Evolutionary conservation across 2,329 filamentous ascomycete species (phyloP).

Genomic region (Aspergillus sp.): DNA sequence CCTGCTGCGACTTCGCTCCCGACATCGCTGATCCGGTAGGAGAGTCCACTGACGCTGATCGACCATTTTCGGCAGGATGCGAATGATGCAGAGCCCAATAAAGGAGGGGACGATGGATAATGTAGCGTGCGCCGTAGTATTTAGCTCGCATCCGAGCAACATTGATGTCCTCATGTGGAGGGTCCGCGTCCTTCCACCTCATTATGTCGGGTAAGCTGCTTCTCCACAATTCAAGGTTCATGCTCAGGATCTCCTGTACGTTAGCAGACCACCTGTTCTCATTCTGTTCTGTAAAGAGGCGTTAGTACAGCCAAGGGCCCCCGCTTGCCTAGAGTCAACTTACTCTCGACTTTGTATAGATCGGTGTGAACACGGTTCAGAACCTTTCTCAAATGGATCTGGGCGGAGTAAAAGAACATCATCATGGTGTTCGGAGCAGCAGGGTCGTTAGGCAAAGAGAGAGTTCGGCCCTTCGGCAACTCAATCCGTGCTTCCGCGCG

Average conservation of each 20-base stretch:
- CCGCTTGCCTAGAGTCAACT: slow-evolving; percentile 11
- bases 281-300: slow-evolving; percentile 28
- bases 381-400: slow-evolving; percentile 60
- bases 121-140: slow-evolving; percentile 89
- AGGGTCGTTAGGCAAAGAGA: slow-evolving; percentile 35
- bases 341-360: slow-evolving; percentile 51
- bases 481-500: slow-evolving; percentile 52
- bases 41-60: slow-evolving; percentile 31
- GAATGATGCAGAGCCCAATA: slow-evolving; percentile 60
- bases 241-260: slow-evolving; percentile 45
- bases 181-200: slow-evolving; percentile 67
- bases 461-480: slow-evolving; percentile 41
- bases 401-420: slow-evolving; percentile 62
- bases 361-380: slow-evolving; percentile 59
- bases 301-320: background rate
- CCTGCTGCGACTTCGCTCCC: slow-evolving; percentile 35
- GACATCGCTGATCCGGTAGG: slow-evolving; percentile 32
- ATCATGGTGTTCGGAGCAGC: slow-evolving; percentile 42
- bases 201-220: slow-evolving; percentile 53
- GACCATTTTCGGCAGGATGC: slow-evolving; percentile 39
- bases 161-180: slow-evolving; percentile 74
- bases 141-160: slow-evolving; percentile 84
- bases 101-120: slow-evolving; percentile 80
- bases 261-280: slow-evolving; percentile 37
- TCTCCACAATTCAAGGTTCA: slow-evolving; percentile 58